Percentiles rank a stretch among this genome's conserved stretches.
phyloP scores from a whole-genome alignment of 805 yeast genomes.

The Diddensiella caesifluorescens region DNA sequence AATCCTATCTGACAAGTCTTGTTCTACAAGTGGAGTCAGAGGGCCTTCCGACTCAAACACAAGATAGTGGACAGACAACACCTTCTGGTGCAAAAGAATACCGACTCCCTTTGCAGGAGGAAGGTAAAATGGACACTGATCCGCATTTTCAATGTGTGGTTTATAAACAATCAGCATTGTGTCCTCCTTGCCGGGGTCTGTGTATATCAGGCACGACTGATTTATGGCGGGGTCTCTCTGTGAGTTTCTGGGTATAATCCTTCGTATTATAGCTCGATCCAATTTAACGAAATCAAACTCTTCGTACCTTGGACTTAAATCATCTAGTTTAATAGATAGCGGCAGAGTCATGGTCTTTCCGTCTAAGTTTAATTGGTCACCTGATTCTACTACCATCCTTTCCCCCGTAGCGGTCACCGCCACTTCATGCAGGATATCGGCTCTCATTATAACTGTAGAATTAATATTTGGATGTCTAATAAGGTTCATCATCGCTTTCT shows the following conservation, averaged over 20 bases:
- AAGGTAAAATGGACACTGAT: constrained; percentile 79
- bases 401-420: constrained; percentile 5
- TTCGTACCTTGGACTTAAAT: constrained; percentile 17
- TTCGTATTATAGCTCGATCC: constrained; percentile 52
- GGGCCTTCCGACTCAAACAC: constrained; percentile 42
- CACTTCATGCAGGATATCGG: constrained; percentile 52
- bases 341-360: constrained; percentile 37
- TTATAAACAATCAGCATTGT: constrained; percentile 60
- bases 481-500: constrained; percentile 70
- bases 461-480: constrained; percentile 83
- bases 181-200: constrained; percentile 15
- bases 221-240: constrained; percentile 75
- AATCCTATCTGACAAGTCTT: constrained; percentile 45
- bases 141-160: constrained; percentile 59
- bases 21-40: constrained; percentile 1
- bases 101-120: constrained; percentile 82
- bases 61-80: constrained; percentile 67
- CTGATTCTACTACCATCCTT: background rate
- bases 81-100: constrained; percentile 43
- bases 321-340: constrained; percentile 16
- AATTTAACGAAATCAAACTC: constrained; percentile 7
- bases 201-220: constrained; percentile 67
- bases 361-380: constrained; percentile 32
- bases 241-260: constrained; percentile 90
- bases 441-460: constrained; percentile 84